A percentile compares a stretch with the other conserved stretches of the same genome.
Evolutionary conservation across 306 rosid genomes (phyloP).

Genomic region (Citrullus mucosospermus): DNA sequence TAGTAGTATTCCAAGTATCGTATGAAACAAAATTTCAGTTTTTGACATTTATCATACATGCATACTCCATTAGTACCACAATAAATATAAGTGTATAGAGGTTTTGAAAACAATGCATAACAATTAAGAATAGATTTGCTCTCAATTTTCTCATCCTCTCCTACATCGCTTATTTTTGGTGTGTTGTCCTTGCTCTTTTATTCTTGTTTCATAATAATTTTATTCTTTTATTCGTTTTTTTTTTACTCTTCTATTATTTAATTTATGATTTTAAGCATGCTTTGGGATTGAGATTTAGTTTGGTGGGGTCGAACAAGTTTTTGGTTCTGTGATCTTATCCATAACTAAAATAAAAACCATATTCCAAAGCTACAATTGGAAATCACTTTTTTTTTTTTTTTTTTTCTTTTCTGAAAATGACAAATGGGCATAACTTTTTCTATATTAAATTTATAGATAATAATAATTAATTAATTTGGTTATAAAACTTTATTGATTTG

Average conservation of each 20-base stretch:
- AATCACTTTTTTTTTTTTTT: background rate
- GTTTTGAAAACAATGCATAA: too few species aligned
- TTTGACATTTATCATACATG: too few species aligned
- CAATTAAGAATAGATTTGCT: too few species aligned
- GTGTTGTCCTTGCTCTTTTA: too few species aligned
- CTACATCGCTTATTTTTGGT: too few species aligned
- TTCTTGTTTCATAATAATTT: background rate
- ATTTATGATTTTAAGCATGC: background rate
- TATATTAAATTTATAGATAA: background rate
- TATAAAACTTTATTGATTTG: background rate
- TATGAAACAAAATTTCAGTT: too few species aligned
- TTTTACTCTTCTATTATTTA: background rate
- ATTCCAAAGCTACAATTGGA: background rate
- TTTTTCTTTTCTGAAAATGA: too few species aligned
- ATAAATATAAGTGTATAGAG: too few species aligned
- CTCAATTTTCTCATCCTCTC: too few species aligned
- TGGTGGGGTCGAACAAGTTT: background rate
- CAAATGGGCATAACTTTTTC: background rate
- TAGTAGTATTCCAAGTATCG: too few species aligned
- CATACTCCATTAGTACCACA: too few species aligned
- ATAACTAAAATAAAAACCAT: background rate
- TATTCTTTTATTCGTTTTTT: background rate
- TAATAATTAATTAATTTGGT: background rate
- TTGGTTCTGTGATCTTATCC: background rate
- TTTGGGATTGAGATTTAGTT: background rate